A percentile compares a stretch with the other conserved stretches of the same genome.
Conservation (phyloP, 352 stramenopile species). For the Paralagenidium karlingii region DNA sequence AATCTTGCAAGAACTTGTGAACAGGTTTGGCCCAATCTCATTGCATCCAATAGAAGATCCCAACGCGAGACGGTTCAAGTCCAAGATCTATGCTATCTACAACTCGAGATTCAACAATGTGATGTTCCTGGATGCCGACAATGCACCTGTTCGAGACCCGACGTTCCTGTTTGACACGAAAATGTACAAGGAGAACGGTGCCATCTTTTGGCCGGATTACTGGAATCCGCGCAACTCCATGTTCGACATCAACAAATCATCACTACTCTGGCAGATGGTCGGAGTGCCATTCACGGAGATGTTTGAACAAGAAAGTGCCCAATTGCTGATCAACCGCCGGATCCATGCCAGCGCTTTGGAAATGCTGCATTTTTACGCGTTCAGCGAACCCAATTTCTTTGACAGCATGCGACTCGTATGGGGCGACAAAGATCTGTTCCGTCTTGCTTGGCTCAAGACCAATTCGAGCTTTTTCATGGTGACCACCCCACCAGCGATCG, state of each 20-base stretch:
- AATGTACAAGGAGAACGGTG: constrained; percentile 42
- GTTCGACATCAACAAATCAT: constrained; percentile 57
- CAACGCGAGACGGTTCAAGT: constrained; percentile 41
- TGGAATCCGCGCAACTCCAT: constrained; percentile 61
- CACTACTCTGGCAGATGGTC: constrained; percentile 58
- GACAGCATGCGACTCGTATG: constrained; percentile 41
- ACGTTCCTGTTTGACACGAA: constrained; percentile 67
- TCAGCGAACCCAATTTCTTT: constrained; percentile 29
- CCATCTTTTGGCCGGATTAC: constrained; percentile 81
- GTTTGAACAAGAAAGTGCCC: constrained; percentile 72
- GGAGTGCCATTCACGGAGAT: constrained; percentile 35
- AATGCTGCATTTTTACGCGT: constrained; percentile 49
- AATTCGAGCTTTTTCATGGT: constrained; percentile 49
- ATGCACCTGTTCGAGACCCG: constrained; percentile 58
- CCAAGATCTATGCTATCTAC: constrained; percentile 74
- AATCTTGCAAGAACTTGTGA: constrained; percentile 34
- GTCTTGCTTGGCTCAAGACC: constrained; percentile 66
- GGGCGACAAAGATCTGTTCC: constrained; percentile 74
- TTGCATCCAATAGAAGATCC: constrained; percentile 44
- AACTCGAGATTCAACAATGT: constrained; percentile 63
- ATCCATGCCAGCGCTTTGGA: constrained; percentile 32
- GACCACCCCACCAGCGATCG: constrained; percentile 22
- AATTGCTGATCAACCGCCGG: constrained; percentile 46
- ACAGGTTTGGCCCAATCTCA: constrained; percentile 65
- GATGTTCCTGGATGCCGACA: constrained; percentile 74